Evolutionary conservation across 2,329 filamentous ascomycete species (phyloP).

Genomic region (Chaetothyriales sp.): DNA sequence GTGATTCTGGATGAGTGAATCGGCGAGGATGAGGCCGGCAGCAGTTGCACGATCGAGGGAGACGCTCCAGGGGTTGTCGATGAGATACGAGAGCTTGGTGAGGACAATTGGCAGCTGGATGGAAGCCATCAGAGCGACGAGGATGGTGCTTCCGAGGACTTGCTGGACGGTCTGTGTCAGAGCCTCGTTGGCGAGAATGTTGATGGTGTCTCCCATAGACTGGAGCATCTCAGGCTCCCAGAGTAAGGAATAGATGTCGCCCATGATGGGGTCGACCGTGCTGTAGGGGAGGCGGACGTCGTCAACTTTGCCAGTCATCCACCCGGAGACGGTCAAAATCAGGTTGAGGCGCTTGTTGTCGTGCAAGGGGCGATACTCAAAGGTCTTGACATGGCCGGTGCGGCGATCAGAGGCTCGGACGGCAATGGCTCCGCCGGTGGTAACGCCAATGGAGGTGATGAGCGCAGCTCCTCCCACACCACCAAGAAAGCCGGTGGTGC

Average conservation of each 20-base stretch:
- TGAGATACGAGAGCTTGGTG: conserved; percentile 87
- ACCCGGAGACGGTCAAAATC: conserved; percentile 87
- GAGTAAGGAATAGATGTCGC: conserved; percentile 87
- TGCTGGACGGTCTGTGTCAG: conserved; percentile 94
- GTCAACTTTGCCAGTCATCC: conserved; percentile 97
- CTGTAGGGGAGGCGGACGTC: conserved; percentile 91
- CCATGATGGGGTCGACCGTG: conserved; percentile 95
- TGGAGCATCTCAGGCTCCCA: conserved; percentile 98
- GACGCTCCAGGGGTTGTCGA: conserved; percentile 98
- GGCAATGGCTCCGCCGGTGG: conserved; percentile 77
- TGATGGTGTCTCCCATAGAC: conserved; percentile 97
- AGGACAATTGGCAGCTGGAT: conserved; percentile 83
- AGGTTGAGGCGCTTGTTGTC: conserved; percentile 97
- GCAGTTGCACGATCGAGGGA: conserved; percentile 80
- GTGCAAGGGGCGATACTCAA: conserved; percentile 89
- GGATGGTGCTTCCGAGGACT: conserved; percentile 76
- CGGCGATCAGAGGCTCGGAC: conserved; percentile 71
- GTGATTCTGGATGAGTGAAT: conserved; percentile 84
- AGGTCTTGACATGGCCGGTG: conserved; percentile 85
- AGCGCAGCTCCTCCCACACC: conserved; percentile 86
- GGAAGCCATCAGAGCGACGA: conserved; percentile 81
- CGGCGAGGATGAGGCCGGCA: conserved; percentile 81
- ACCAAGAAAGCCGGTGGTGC: conserved; percentile 77
- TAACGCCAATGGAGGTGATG: conserved; percentile 77
- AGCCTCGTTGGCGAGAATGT: conserved; percentile 95